phyloP scores from a whole-genome alignment of 2,329 filamentous ascomycete genomes.

The Diplodia mutila region DNA sequence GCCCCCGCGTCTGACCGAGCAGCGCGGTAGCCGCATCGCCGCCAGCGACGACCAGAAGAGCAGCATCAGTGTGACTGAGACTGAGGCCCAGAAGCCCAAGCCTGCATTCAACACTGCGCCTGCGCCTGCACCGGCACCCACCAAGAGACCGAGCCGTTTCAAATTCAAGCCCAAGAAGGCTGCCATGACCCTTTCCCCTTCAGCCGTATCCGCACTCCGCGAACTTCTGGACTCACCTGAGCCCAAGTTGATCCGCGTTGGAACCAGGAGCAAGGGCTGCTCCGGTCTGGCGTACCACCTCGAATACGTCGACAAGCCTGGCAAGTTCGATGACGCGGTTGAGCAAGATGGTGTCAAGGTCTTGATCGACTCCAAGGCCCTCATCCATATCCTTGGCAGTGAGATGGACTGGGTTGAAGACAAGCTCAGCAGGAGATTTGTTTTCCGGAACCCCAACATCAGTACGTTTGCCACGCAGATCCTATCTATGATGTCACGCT shows the following conservation, averaged over 20 bases:
- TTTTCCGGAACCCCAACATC: constrained; percentile 97
- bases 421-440: constrained; percentile 87
- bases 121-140: constrained; percentile 29
- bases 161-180: constrained; percentile 85
- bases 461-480: constrained; percentile 66
- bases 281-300: constrained; percentile 92
- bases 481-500: constrained; percentile 27
- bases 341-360: constrained; percentile 97
- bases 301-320: constrained; percentile 92
- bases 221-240: constrained; percentile 80
- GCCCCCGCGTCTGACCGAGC: constrained; percentile 47
- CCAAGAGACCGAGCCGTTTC: constrained; percentile 60
- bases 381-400: constrained; percentile 97
- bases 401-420: constrained; percentile 99
- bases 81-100: constrained; percentile 69
- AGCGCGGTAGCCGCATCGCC: constrained; percentile 29
- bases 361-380: constrained; percentile 92
- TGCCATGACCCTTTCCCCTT: constrained; percentile 81
- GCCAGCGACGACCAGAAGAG: constrained; percentile 6
- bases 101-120: constrained; percentile 34
- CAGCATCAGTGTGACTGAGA: constrained; percentile 60
- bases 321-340: constrained; percentile 84
- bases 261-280: constrained; percentile 91
- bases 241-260: constrained; percentile 90
- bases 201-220: constrained; percentile 78